Base-by-base conservation (phyloP, 805 yeast genomes). In the Starmerella floricola region DNA sequence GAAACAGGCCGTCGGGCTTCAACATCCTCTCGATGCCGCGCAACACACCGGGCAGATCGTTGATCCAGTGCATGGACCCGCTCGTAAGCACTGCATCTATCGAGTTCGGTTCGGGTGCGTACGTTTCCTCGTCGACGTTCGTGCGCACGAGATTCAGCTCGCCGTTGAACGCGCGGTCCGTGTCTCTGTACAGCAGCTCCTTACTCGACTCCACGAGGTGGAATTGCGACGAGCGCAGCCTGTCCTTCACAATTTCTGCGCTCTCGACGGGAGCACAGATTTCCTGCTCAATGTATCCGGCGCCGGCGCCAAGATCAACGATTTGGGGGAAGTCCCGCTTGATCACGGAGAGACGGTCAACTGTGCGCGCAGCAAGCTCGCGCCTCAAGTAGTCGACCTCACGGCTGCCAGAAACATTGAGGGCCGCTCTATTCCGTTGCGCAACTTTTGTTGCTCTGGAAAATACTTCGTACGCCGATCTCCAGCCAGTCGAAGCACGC, bases 41-140 rank as follows among this genome's bases (percentile, higher is more conserved):
- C 39, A 83, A 67, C 2, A 74, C 72, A 1, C 68, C 65, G 0
- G 94, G 94, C n/a, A 84, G 67, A 52, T 84, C 87, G 54, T 84
- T 84, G 45, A 81, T 75, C 94, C 94, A 84, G 59, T 84, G 94
- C 56, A 84, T 56, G 18, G 82, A 71, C 49, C 82, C 59, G 56
- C 80, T 82, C 2, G 86, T 77, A 2, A 84, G 58, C 2, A 83
- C 80, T 3, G 85, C 80, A 57, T 82, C 87, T 54, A 70, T 79
- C 16, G 66, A 60, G 75, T 69, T 4, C 58, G 42, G 46, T 28
- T 38, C 53, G 12, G 44, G 41, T 34, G 16, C 42, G 19, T 44
- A 52, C 6, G 47, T 36, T 56, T 83, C 94, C 54, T 84, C 94
- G 56, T 84, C 91, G 2, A 71, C 73, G 6, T 70, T 74, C 0